A percentile compares a stretch with the other conserved stretches of the same genome.
Conservation (phyloP, 2,329 filamentous ascomycete genomes). For the Pleomassaria siparia region DNA sequence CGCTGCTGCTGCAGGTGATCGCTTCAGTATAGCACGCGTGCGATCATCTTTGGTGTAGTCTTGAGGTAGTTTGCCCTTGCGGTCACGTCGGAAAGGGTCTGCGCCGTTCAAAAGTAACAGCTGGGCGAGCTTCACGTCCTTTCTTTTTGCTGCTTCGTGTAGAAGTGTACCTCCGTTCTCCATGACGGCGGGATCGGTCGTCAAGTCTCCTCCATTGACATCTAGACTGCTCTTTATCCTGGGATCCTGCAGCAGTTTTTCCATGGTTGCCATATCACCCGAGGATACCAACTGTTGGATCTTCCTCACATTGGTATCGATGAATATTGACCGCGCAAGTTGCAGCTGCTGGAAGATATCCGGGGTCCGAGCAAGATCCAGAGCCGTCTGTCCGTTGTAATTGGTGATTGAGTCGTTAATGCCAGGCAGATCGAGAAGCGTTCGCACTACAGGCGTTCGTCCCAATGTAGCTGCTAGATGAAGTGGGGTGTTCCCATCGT, state of each 20-base stretch:
- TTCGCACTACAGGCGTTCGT: slow-evolving; percentile 74
- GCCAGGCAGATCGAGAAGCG: slow-evolving; percentile 77
- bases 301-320: slow-evolving; percentile 81
- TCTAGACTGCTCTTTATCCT: slow-evolving; percentile 85
- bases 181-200: slow-evolving; percentile 74
- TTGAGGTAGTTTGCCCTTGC: slow-evolving; percentile 92
- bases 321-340: slow-evolving; percentile 83
- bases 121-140: slow-evolving; percentile 84
- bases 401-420: slow-evolving; percentile 91
- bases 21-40: slow-evolving; percentile 85
- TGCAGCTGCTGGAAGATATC: slow-evolving; percentile 97
- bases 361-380: slow-evolving; percentile 86
- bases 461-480: slow-evolving; percentile 86
- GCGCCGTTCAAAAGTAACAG: slow-evolving; percentile 89
- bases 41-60: slow-evolving; percentile 95
- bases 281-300: slow-evolving; percentile 76
- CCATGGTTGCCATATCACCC: slow-evolving; percentile 75
- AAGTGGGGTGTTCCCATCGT: slow-evolving; percentile 90
- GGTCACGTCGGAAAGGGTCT: slow-evolving; percentile 92
- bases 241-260: slow-evolving; percentile 79
- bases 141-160: slow-evolving; percentile 88
- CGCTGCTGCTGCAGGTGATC: slow-evolving; percentile 88
- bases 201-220: slow-evolving; percentile 88
- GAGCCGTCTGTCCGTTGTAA: slow-evolving; percentile 77
- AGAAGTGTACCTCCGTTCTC: slow-evolving; percentile 88